Percentiles rank a stretch among this genome's conserved stretches.
Conservation (phyloP, 1,284 basidiomycete genomes). For the Phaffia rhodozyma region DNA sequence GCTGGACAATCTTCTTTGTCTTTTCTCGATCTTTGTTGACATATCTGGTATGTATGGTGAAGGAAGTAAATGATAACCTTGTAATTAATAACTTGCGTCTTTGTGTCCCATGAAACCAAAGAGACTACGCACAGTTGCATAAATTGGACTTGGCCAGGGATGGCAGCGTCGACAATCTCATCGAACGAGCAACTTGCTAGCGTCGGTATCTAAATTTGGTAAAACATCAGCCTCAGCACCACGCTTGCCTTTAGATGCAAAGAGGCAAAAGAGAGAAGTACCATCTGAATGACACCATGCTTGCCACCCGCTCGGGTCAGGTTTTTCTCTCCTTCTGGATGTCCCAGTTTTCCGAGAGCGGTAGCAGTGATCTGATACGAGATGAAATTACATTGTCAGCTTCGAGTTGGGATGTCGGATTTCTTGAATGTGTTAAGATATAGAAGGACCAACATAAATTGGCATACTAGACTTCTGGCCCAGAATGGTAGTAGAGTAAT, state of each 20-base stretch:
- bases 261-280: constrained; percentile 28
- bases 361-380: constrained; percentile 43
- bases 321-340: constrained; percentile 81
- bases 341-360: constrained; percentile 79
- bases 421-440: neutral
- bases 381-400: no score
- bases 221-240: neutral
- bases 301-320: constrained; percentile 73
- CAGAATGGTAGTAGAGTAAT: constrained; percentile 69
- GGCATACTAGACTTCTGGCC: constrained; percentile 63
- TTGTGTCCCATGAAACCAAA: no score
- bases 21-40: constrained; percentile 73
- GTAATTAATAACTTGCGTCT: neutral
- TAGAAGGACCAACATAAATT: constrained; percentile 43
- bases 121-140: constrained; percentile 50
- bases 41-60: constrained; percentile 41
- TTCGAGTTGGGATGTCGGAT: neutral
- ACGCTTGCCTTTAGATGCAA: constrained; percentile 2
- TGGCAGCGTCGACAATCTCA: constrained; percentile 69
- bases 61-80: neutral
- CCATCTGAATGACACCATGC: constrained; percentile 78
- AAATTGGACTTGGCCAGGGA: constrained; percentile 62
- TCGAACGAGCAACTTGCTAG: constrained; percentile 81
- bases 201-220: constrained; percentile 57
- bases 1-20: constrained; percentile 69